phyloP scores from a whole-genome alignment of 2,329 filamentous ascomycete species.

The Curvularia hawaiiensis region DNA sequence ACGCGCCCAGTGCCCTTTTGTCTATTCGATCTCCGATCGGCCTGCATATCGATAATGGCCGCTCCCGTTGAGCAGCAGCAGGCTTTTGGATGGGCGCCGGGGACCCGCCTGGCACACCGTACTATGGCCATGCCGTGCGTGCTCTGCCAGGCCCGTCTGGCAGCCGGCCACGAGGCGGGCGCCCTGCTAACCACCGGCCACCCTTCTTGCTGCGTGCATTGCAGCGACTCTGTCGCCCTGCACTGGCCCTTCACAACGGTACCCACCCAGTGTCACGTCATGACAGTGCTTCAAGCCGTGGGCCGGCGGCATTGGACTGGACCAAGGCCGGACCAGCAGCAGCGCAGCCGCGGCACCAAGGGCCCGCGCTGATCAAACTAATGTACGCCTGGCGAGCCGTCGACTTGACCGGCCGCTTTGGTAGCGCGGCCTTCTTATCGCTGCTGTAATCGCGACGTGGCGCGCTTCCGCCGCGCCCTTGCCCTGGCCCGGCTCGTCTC shows the following conservation, averaged over 20 bases:
- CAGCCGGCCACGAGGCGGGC: not conserved
- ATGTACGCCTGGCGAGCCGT: conserved; percentile 28
- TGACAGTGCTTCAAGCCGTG: conserved; percentile 2
- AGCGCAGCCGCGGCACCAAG: conserved; percentile 18
- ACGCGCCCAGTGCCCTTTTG: conserved; percentile 13
- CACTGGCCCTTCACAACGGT: not conserved
- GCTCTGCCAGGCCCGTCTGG: not conserved
- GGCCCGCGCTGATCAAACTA: conserved; percentile 40
- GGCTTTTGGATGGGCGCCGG: not conserved
- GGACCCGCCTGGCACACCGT: not conserved
- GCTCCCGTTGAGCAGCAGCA: conserved; percentile 8
- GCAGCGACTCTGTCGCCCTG: not conserved
- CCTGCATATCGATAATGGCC: conserved; percentile 20
- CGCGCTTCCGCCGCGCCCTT: conserved; percentile 31
- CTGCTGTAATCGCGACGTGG: conserved; percentile 31
- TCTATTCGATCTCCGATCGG: conserved; percentile 10
- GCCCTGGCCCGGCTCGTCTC: conserved; percentile 23
- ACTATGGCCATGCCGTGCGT: not conserved
- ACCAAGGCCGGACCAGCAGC: conserved; percentile 25
- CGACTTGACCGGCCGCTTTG: conserved; percentile 29
- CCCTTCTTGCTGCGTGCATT: not conserved
- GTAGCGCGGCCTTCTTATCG: conserved; percentile 24
- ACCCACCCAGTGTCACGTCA: conserved; percentile 4
- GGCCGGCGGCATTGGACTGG: conserved; percentile 4
- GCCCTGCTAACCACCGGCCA: not conserved